phyloP scores from a whole-genome alignment of 805 yeast species.

The Scheffersomyces lignosus region DNA sequence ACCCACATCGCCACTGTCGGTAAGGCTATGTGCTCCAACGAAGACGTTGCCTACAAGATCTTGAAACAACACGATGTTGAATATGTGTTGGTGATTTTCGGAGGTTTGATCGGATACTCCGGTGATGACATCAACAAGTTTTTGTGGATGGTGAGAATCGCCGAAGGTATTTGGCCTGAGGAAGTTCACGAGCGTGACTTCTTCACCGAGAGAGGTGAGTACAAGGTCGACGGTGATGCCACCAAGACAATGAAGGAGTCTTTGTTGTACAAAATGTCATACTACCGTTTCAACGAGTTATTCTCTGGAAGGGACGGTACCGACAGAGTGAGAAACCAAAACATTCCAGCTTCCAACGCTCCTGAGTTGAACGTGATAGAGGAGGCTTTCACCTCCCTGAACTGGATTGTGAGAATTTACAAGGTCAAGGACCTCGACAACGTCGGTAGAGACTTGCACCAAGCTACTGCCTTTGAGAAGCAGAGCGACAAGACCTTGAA shows the following conservation, averaged over 20 bases:
- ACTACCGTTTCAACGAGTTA: slow-evolving; percentile 78
- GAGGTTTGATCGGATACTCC: slow-evolving; percentile 88
- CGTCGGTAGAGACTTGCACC: slow-evolving; percentile 74
- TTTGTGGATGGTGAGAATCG: slow-evolving; percentile 97
- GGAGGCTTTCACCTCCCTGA: slow-evolving; percentile 92
- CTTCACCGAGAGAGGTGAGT: slow-evolving; percentile 86
- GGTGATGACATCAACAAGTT: slow-evolving; percentile 97
- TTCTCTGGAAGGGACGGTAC: slow-evolving; percentile 59
- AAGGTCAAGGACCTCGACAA: slow-evolving; percentile 86
- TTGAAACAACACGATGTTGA: slow-evolving; percentile 92
- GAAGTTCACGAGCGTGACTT: slow-evolving; percentile 83
- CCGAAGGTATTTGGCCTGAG: slow-evolving; percentile 99
- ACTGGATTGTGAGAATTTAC: slow-evolving; percentile 95
- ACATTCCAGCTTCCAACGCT: slow-evolving; percentile 51
- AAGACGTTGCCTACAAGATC: slow-evolving; percentile 85
- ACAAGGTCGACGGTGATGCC: slow-evolving; percentile 80
- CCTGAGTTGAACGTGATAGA: slow-evolving; percentile 72
- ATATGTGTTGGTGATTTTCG: slow-evolving; percentile 89
- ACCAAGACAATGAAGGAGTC: slow-evolving; percentile 84
- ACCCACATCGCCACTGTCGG: slow-evolving; percentile 99
- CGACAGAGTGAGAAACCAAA: slow-evolving; percentile 90
- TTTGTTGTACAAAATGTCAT: slow-evolving; percentile 92
- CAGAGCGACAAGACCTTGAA: slow-evolving; percentile 32
- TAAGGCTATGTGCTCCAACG: slow-evolving; percentile 91
- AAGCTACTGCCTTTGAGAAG: slow-evolving; percentile 56